A percentile compares a stretch with the other conserved stretches of the same genome.
Conservation (phyloP, 1,139 yeast species). For the Scheffersomyces illinoinensis region DNA sequence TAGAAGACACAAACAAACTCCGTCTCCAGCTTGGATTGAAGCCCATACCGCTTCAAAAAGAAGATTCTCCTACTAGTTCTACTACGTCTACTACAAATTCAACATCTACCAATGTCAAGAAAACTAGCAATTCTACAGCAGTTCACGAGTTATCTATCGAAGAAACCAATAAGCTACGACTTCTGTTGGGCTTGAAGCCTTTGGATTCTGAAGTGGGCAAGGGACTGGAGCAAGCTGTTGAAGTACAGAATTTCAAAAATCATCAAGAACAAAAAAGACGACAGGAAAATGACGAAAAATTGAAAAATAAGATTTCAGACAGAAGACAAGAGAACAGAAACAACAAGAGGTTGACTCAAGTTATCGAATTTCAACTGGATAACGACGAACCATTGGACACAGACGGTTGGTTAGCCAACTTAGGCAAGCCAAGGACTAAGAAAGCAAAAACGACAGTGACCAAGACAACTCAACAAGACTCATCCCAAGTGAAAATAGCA, state of each 20-base stretch:
- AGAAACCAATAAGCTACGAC: slow-evolving; percentile 54
- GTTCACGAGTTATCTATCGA: slow-evolving; percentile 38
- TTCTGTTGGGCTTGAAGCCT: slow-evolving; percentile 49
- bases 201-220: slow-evolving; percentile 3
- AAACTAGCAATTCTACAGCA: not conserved
- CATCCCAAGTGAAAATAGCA: slow-evolving; percentile 44
- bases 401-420: slow-evolving; percentile 40
- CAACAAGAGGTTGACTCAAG: slow-evolving; percentile 10
- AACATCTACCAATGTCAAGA: not conserved
- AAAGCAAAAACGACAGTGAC: slow-evolving; percentile 4
- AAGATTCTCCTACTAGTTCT: not conserved
- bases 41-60: slow-evolving; percentile 21
- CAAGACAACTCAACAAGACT: slow-evolving; percentile 16
- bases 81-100: not conserved
- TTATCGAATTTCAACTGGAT: slow-evolving; percentile 18
- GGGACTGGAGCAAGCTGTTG: not conserved
- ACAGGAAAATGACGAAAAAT: slow-evolving; percentile 7
- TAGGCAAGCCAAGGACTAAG: slow-evolving; percentile 18
- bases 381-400: slow-evolving; percentile 30
- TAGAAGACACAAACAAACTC: slow-evolving; percentile 42
- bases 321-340: not conserved
- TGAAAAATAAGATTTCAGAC: slow-evolving; percentile 3
- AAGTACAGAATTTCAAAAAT: slow-evolving; percentile 13
- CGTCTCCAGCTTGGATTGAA: slow-evolving; percentile 32
- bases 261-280: slow-evolving; percentile 11